A percentile compares a stretch with the other conserved stretches of the same genome.
These are phyloP conservation scores for Myriangium duriaei DNA, from an alignment of 2,329 filamentous ascomycete genomes.

Conservation along the genomic window DNA sequence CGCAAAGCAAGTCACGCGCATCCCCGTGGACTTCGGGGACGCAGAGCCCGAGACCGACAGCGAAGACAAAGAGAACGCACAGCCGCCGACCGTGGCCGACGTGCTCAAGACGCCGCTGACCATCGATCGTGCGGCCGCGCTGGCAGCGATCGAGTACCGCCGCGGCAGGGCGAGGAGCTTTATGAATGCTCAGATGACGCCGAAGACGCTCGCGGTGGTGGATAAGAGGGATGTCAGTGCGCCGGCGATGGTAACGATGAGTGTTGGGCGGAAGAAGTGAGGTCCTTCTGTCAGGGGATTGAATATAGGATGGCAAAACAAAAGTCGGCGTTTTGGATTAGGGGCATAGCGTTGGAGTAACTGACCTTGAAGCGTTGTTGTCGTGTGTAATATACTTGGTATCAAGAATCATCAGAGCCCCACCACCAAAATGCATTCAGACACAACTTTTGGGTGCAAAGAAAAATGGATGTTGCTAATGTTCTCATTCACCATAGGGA, in stretches of 20 bases:
- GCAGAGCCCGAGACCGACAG: slow-evolving; percentile 10
- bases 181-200: slow-evolving; percentile 49
- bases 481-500: slow-evolving; percentile 7
- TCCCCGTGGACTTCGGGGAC: slow-evolving; percentile 13
- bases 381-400: too few relatives aligned
- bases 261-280: slow-evolving; percentile 9
- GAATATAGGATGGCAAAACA: background rate
- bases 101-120: slow-evolving; percentile 17
- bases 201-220: slow-evolving; percentile 44
- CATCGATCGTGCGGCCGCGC: slow-evolving; percentile 54
- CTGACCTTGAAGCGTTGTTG: too few relatives aligned
- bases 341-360: slow-evolving; percentile 5
- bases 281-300: background rate
- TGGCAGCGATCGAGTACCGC: slow-evolving; percentile 62
- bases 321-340: slow-evolving; percentile 1
- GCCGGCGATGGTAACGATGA: slow-evolving; percentile 17
- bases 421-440: too few relatives aligned
- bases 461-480: background rate
- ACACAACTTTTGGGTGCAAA: too few relatives aligned
- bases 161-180: slow-evolving; percentile 59
- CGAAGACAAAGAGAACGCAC: slow-evolving; percentile 13
- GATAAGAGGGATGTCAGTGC: slow-evolving; percentile 36
- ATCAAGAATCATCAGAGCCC: too few relatives aligned
- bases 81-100: slow-evolving; percentile 25
- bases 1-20: slow-evolving; percentile 7